Evolutionary conservation across 208 protist species (phyloP).

Genomic region (Balamuthia mandrillaris): DNA sequence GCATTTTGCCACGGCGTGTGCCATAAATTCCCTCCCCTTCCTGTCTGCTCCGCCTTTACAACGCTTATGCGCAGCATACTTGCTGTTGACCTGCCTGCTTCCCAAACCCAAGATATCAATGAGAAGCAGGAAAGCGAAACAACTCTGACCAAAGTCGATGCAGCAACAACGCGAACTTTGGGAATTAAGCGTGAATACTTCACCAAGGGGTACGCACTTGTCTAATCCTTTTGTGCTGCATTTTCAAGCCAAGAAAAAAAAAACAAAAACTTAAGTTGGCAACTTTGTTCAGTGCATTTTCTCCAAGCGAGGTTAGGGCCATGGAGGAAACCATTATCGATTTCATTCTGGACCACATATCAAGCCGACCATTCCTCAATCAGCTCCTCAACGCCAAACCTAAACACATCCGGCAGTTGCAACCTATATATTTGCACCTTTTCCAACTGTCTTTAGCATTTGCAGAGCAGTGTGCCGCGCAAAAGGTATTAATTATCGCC

Average conservation of each 20-base stretch:
- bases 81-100: too few relatives aligned
- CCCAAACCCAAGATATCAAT: neutral
- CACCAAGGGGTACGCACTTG: neutral
- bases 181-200: too few relatives aligned
- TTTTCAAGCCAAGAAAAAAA: too few relatives aligned
- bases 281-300: too few relatives aligned
- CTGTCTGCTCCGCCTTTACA: neutral
- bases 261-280: too few relatives aligned
- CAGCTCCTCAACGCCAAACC: neutral
- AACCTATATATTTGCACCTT: conserved; percentile 22
- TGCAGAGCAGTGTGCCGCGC: neutral
- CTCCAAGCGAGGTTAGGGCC: neutral
- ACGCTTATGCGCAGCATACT: neutral
- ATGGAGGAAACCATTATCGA: neutral
- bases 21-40: neutral
- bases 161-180: too few relatives aligned
- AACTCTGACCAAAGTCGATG: too few relatives aligned
- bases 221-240: neutral
- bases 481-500: too few relatives aligned
- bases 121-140: neutral
- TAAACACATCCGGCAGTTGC: neutral
- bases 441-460: neutral
- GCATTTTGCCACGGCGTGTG: conserved; percentile 33
- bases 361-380: conserved; percentile 15
- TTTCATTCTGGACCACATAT: conserved; percentile 20